Conservation (phyloP, 306 rosid species). For the Betula pendula region DNA sequence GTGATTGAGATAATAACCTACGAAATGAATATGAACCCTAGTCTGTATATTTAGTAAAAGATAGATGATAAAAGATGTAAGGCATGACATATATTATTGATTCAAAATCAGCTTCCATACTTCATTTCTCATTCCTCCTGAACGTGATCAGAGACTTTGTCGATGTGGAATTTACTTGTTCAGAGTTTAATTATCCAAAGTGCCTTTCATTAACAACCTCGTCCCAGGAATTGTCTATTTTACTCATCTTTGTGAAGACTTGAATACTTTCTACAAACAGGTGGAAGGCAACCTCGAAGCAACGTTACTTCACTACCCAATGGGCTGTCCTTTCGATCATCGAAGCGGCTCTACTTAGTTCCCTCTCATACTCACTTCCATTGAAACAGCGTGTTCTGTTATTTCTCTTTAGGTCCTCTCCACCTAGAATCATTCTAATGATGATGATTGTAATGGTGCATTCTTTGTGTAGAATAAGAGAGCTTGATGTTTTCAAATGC, state of each 20-base stretch:
- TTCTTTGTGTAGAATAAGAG: not conserved
- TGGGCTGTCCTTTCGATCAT: slow-evolving; percentile 27
- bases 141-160: too few relatives aligned
- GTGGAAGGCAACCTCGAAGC: slow-evolving; percentile 34
- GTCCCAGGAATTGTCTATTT: too few relatives aligned
- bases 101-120: slow-evolving; percentile 39
- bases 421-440: not conserved
- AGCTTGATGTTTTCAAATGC: not conserved
- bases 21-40: too few relatives aligned
- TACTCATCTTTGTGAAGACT: slow-evolving; percentile 11
- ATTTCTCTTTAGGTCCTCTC: not conserved
- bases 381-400: slow-evolving; percentile 18
- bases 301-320: slow-evolving; percentile 26
- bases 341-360: slow-evolving; percentile 10
- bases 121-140: slow-evolving; percentile 7
- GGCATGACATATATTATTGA: too few relatives aligned
- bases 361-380: slow-evolving; percentile 6
- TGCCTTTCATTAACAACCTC: too few relatives aligned
- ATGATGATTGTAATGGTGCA: too few relatives aligned
- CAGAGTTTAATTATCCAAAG: too few relatives aligned
- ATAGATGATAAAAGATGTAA: too few relatives aligned
- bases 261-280: slow-evolving; percentile 7
- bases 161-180: slow-evolving; percentile 33
- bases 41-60: too few relatives aligned
- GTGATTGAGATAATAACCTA: too few relatives aligned